phyloP scores from a whole-genome alignment of 306 rosid genomes.

The Sicyos baderoa region DNA sequence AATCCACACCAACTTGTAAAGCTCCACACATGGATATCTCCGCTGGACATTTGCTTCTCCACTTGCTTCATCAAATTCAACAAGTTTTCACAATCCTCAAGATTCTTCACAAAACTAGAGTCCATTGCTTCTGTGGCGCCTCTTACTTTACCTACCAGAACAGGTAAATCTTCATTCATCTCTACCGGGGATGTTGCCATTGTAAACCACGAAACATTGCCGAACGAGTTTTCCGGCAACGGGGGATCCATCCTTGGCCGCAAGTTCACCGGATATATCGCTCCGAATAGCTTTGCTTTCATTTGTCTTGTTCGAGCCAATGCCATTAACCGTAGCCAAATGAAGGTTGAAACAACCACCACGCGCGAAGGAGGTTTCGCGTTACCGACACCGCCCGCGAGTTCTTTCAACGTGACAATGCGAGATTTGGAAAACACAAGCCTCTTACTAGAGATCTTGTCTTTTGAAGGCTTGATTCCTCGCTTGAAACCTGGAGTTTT shows the following conservation, averaged over 20 bases:
- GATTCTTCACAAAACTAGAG: slow-evolving; percentile 6
- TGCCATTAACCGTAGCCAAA: slow-evolving; percentile 27
- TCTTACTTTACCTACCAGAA: slow-evolving; percentile 20
- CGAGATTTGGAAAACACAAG: slow-evolving; percentile 20
- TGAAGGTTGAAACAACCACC: slow-evolving; percentile 37
- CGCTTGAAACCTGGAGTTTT: slow-evolving; percentile 12
- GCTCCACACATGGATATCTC: slow-evolving; percentile 21
- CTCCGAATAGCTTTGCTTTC: slow-evolving; percentile 1
- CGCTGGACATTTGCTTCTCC: slow-evolving; percentile 8
- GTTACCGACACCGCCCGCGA: background rate
- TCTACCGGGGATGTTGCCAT: slow-evolving; percentile 14
- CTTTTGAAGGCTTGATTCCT: background rate
- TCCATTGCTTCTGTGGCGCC: slow-evolving; percentile 15
- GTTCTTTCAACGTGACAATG: slow-evolving; percentile 16
- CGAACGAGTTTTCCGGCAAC: slow-evolving; percentile 26
- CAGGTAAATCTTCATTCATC: background rate
- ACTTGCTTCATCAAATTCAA: slow-evolving; percentile 9
- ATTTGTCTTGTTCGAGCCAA: slow-evolving; percentile 6
- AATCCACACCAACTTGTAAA: slow-evolving; percentile 30
- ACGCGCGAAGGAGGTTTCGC: slow-evolving; percentile 27
- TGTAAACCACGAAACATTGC: slow-evolving; percentile 23
- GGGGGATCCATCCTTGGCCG: slow-evolving; percentile 34
- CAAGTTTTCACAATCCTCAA: background rate
- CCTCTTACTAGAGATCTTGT: slow-evolving; percentile 22
- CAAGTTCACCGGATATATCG: slow-evolving; percentile 28